Conservation (phyloP, 768 basidiomycete genomes). For the Sutorius australiensis region DNA sequence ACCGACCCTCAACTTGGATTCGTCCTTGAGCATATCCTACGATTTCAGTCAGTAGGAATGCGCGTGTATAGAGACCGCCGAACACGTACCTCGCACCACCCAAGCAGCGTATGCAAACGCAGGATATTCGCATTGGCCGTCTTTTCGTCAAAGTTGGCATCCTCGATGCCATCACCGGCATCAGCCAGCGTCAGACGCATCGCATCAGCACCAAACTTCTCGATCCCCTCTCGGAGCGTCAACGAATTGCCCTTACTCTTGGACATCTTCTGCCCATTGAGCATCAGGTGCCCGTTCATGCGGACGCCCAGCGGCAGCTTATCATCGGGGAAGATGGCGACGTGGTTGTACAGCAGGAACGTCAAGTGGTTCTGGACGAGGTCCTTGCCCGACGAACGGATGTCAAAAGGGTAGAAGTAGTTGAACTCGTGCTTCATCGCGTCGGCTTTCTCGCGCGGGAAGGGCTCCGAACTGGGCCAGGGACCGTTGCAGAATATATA, state of each 20-base stretch:
- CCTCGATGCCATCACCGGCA: slow-evolving; percentile 95
- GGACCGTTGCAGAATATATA: slow-evolving; percentile 81
- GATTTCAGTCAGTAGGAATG: background rate
- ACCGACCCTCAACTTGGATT: slow-evolving; percentile 69
- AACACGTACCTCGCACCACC: slow-evolving; percentile 85
- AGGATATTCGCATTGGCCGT: slow-evolving; percentile 96
- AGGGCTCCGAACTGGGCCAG: slow-evolving; percentile 62
- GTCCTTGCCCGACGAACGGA: slow-evolving; percentile 97
- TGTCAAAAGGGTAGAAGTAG: slow-evolving; percentile 98
- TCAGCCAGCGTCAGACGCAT: slow-evolving; percentile 90
- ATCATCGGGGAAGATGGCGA: slow-evolving; percentile 83
- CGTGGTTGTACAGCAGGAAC: slow-evolving; percentile 91
- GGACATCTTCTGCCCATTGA: slow-evolving; percentile 99
- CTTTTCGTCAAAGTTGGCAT: slow-evolving; percentile 99
- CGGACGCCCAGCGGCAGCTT: slow-evolving; percentile 92
- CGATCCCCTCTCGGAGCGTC: slow-evolving; percentile 82
- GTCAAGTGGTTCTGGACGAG: slow-evolving; percentile 94
- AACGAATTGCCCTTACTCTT: slow-evolving; percentile 96
- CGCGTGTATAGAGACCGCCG: background rate
- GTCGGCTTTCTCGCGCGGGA: slow-evolving; percentile 76
- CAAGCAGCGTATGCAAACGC: slow-evolving; percentile 83
- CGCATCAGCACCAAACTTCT: slow-evolving; percentile 97
- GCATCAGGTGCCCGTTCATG: slow-evolving; percentile 92
- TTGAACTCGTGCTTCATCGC: slow-evolving; percentile 85
- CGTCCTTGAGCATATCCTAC: slow-evolving; percentile 78